A percentile compares a stretch with the other conserved stretches of the same genome.
phyloP scores from a whole-genome alignment of 2,329 filamentous ascomycete genomes.

The Niveomyces coronatus region DNA sequence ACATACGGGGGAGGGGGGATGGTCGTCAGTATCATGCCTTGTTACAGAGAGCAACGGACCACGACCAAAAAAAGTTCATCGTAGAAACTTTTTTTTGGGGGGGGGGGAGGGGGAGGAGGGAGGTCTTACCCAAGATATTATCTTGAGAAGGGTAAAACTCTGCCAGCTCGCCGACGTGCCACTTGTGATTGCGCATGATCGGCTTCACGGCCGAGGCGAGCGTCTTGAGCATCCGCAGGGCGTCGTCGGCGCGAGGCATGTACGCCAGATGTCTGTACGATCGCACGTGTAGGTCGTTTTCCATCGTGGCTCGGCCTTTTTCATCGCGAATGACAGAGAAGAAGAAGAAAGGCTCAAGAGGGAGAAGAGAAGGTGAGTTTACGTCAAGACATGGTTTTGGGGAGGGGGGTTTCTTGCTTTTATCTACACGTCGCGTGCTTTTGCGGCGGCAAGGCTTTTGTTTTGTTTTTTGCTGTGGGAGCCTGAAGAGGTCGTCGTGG shows the following conservation, averaged over 20 bases:
- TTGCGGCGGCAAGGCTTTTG: too few relatives aligned
- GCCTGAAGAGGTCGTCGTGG: too few relatives aligned
- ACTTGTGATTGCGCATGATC: conserved; percentile 79
- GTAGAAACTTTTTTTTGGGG: neutral
- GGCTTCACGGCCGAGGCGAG: conserved; percentile 86
- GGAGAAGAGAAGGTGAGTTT: too few relatives aligned
- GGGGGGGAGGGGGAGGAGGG: too few relatives aligned
- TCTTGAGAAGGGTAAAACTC: conserved; percentile 75
- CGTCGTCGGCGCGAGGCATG: conserved; percentile 38
- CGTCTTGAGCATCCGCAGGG: conserved; percentile 57
- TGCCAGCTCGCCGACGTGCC: conserved; percentile 67
- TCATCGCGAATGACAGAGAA: neutral
- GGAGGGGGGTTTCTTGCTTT: too few relatives aligned
- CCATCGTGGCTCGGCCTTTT: conserved; percentile 22
- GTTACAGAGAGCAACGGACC: too few relatives aligned
- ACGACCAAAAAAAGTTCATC: neutral
- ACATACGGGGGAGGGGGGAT: too few relatives aligned
- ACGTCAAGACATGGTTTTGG: too few relatives aligned
- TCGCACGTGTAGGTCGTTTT: conserved; percentile 35
- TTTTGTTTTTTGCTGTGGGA: too few relatives aligned
- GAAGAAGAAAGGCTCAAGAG: neutral
- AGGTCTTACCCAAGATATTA: conserved; percentile 55
- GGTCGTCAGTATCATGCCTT: neutral
- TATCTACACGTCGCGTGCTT: neutral
- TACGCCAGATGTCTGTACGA: conserved; percentile 39